Evolutionary conservation across 176 grass and related monocot genomes (phyloP), one percentile per base, ranked within the genome.

Genomic region (Pontederia crassipes): DNA sequence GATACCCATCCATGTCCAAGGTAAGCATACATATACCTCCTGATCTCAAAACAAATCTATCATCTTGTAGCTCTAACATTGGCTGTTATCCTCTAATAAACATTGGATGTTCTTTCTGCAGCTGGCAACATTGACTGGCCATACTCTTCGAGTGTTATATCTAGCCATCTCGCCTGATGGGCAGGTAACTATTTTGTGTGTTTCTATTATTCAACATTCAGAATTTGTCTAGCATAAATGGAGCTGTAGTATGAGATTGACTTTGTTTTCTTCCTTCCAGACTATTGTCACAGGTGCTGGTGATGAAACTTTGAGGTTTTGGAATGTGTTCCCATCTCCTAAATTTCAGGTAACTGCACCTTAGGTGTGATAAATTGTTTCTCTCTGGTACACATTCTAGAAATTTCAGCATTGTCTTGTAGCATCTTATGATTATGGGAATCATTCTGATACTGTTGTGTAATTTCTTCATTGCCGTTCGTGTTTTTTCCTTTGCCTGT

Each of bases 1-100:
- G 88, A 88, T 93, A 98, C 54, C 94, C 94, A 47, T 89, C 88
- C 55, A 93, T 98, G 94, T 89, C 94, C 15, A 98, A 98, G 88
- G 94, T 98, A 72, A 27, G 55, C 9, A 17, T 8, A 12, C 62
- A 51, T 9, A 11, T 65, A 52, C 54, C 52, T 18, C 5, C 53
- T 16, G 27, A 65, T 20, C 32, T 87, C 2, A 68, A 14, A 52
- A 58, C 16, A 60, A 14, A 24, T 24, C 28, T 15, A 35, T 59
- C 10, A 9, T 65, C 13, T 9, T 52, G 4, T 52, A 57, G 52
- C 66, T 55, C 73, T 12, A 65, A 5, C 12, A 49, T 52, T 71
- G 60, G 48, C 11, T 58, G 7, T 71, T 28, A 55, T 32, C 14
- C 51, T 35, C 49, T 76, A 45, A 9, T 56, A 16, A 57, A 9